Evolutionary conservation across 129 eudicot genomes (phyloP).

Genomic region (Daucus carota): DH1_v3.0 NC_030384.2:46332501-46333000

Average conservation of each 20-base stretch:
- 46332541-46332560: constrained; percentile 53
- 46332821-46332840: not conserved
- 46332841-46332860: not conserved
- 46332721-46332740: too few species aligned
- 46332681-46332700: not conserved
- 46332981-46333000: not conserved
- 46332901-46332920: not conserved
- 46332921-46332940: not conserved
- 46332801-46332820: not conserved
- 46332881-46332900: not conserved
- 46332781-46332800: not conserved
- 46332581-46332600: not conserved
- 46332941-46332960: not conserved
- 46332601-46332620: not conserved
- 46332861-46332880: not conserved
- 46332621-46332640: not conserved
- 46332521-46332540: constrained; percentile 66
- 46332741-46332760: not conserved
- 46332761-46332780: not conserved
- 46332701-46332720: not conserved
- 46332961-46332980: not conserved
- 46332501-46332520: constrained; percentile 73
- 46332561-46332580: not conserved
- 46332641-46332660: not conserved
- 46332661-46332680: not conserved